Percentiles rank a stretch among this genome's conserved stretches.
phyloP scores from a whole-genome alignment of 257 asterid species.

The Parsonsia alboflavescens region DNA sequence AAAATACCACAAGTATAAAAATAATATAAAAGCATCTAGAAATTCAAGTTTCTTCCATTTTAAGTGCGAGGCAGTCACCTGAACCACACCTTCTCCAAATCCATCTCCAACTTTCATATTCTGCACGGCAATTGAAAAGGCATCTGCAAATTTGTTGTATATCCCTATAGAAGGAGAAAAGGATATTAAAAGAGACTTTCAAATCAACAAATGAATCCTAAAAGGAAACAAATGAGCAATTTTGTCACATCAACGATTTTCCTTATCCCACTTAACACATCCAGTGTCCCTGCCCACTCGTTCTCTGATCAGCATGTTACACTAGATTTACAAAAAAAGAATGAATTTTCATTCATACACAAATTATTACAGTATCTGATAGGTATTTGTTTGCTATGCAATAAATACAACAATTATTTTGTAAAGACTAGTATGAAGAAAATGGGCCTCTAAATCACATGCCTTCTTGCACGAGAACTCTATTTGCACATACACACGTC shows the following conservation, averaged over 20 bases:
- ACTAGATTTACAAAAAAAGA: neutral
- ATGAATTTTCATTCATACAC: neutral
- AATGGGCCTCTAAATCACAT: constrained; percentile 12
- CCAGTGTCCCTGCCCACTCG: neutral
- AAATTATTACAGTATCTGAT: neutral
- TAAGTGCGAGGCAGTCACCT: constrained; percentile 37
- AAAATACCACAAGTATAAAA: neutral
- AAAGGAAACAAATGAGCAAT: neutral
- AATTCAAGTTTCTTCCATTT: neutral
- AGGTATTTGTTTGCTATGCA: neutral
- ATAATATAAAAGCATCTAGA: neutral
- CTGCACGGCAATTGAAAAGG: constrained; percentile 67
- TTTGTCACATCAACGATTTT: neutral
- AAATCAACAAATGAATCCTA: neutral
- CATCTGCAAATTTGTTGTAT: constrained; percentile 70
- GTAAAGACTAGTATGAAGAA: neutral
- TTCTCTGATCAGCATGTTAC: neutral
- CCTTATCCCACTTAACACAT: neutral
- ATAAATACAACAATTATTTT: neutral
- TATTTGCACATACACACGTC: constrained; percentile 96
- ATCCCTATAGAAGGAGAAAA: constrained; percentile 51
- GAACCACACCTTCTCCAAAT: constrained; percentile 82
- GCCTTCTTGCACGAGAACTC: constrained; percentile 97
- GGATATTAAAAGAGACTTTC: constrained; percentile 5
- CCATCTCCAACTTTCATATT: constrained; percentile 93